Evolutionary conservation across 2,329 filamentous ascomycete genomes (phyloP).

Genomic region (Xylariaceae sp.): DNA sequence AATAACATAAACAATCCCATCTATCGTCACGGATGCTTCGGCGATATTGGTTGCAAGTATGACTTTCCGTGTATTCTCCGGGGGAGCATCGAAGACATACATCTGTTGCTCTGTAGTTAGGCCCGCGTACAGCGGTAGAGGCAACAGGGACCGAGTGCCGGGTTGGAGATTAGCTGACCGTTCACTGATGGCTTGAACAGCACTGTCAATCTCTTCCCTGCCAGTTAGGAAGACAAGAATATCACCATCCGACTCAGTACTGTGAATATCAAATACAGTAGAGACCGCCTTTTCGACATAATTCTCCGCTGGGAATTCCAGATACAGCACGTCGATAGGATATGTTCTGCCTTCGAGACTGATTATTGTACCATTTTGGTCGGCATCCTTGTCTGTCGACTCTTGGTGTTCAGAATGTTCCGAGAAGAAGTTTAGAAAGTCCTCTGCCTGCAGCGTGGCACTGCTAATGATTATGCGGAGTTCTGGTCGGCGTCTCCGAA

Average conservation of each 20-base stretch:
- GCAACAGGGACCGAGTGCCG: constrained; percentile 55
- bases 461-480: constrained; percentile 87
- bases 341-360: constrained; percentile 84
- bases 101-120: constrained; percentile 88
- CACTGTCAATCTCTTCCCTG: constrained; percentile 83
- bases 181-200: constrained; percentile 73
- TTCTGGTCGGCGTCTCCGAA: constrained; percentile 71
- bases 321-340: constrained; percentile 80
- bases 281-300: constrained; percentile 80
- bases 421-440: constrained; percentile 74
- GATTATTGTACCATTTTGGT: constrained; percentile 55
- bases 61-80: constrained; percentile 80
- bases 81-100: constrained; percentile 83
- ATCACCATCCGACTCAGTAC: constrained; percentile 73
- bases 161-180: constrained; percentile 59
- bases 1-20: constrained; percentile 84
- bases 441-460: constrained; percentile 85
- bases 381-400: constrained; percentile 24
- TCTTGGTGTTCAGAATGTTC: constrained; percentile 36
- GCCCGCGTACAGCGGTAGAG: constrained; percentile 82
- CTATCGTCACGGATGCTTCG: constrained; percentile 91
- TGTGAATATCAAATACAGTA: constrained; percentile 83
- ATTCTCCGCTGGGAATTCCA: constrained; percentile 72
- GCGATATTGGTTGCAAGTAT: constrained; percentile 95
- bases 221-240: constrained; percentile 90